Evolutionary conservation across 306 rosid genomes (phyloP).

Genomic region (Crataegus laevigata): DNA sequence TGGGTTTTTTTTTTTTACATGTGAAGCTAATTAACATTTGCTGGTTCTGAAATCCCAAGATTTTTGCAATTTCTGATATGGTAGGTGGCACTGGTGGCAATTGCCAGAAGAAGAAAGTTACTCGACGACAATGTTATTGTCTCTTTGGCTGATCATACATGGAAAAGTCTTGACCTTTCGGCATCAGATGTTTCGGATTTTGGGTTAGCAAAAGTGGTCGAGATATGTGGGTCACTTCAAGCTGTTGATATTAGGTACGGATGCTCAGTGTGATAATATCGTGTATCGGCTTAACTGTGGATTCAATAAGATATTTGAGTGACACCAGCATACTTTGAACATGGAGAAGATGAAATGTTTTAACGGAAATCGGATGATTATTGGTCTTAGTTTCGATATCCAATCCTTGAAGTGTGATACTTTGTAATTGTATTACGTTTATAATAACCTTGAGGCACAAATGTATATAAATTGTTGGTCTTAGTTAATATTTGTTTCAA

Average conservation of each 20-base stretch:
- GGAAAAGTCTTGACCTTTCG: constrained; percentile 82
- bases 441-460: not conserved
- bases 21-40: not conserved
- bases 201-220: constrained; percentile 59
- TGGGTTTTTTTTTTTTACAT: not conserved
- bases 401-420: not conserved
- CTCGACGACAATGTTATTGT: constrained; percentile 63
- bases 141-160: constrained; percentile 63
- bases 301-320: not conserved
- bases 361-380: not conserved
- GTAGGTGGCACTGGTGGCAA: constrained; percentile 62
- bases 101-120: constrained; percentile 73
- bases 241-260: constrained; percentile 80
- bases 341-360: not conserved
- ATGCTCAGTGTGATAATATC: not conserved
- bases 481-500: not conserved
- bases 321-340: not conserved
- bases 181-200: constrained; percentile 78
- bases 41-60: not conserved
- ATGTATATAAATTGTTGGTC: not conserved
- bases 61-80: constrained; percentile 4
- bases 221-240: constrained; percentile 51
- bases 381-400: not conserved
- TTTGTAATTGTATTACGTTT: not conserved
- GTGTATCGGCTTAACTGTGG: not conserved